Evolutionary conservation across 2,329 filamentous ascomycete species (phyloP).

Genomic region (Polychaeton citri): DNA sequence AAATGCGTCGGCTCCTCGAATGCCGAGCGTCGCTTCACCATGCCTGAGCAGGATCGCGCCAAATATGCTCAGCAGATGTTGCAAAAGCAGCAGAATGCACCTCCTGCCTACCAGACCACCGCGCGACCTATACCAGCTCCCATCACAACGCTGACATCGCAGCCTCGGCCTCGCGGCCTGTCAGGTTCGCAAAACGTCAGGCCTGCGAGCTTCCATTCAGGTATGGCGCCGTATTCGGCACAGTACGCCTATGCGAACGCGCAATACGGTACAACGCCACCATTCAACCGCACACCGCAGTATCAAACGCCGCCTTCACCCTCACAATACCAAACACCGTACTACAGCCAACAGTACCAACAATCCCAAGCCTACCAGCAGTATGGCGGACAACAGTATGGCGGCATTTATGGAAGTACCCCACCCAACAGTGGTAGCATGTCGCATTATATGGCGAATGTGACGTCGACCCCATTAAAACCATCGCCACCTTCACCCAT

Average conservation of each 20-base stretch:
- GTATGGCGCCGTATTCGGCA: conserved; percentile 6
- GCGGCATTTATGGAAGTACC: not conserved
- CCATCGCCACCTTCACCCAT: not conserved
- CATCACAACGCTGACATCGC: conserved; percentile 4
- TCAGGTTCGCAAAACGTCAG: conserved; percentile 4
- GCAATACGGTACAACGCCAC: not conserved
- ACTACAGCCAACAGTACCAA: conserved; percentile 4
- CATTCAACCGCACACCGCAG: conserved; percentile 4
- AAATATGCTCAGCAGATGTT: conserved; percentile 2
- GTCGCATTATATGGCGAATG: not conserved
- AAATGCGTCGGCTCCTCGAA: conserved; percentile 14
- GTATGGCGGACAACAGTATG: not conserved
- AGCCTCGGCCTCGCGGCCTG: conserved; percentile 6
- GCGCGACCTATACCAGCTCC: not conserved
- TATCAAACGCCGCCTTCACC: conserved; percentile 9
- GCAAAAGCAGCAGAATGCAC: conserved; percentile 2
- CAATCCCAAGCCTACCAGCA: not conserved
- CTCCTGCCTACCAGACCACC: conserved; percentile 6
- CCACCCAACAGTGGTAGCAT: not conserved
- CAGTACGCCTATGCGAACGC: not conserved
- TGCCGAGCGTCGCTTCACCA: conserved; percentile 12
- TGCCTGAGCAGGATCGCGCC: conserved; percentile 5
- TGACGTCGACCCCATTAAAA: not conserved
- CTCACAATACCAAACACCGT: conserved; percentile 11
- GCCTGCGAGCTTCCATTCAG: conserved; percentile 12